Evolutionary conservation across 306 rosid genomes (phyloP), one percentile per base, ranked within the genome.

Genomic region (Prosopis cineraria): DNA sequence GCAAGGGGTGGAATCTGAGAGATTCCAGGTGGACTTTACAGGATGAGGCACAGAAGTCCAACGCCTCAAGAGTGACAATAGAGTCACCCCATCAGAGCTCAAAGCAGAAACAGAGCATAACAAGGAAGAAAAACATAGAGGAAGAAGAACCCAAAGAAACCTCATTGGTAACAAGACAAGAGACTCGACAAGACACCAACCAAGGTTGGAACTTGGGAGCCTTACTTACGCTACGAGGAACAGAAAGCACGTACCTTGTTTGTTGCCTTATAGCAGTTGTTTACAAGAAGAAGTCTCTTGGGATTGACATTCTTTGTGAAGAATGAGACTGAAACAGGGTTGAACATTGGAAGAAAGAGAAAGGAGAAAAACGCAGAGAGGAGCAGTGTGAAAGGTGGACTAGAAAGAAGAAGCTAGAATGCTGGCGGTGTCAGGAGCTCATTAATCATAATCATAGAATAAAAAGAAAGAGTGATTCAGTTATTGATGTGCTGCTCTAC

Each of bases 1-100:
- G 68, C 98, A 94, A 20, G 97, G 95, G 55, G 87, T 85, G 75
- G 91, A 84, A 83, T 89, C 77, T 52, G 90, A 89, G 16, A 80
- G 74, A 72, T 73, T 75, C 98, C 98, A 94, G 63, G 80, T 70
- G 6, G 91, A 85, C 48, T 55, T 78, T 4, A 90, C 68, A 77
- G 83, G 55, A 58, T 85, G 31, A 63, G 91, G 89, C 43, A 85
- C 68, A 7, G 20, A 60, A 8, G 83, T 80, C 90, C 98, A 93
- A 73, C 39, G 86, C 22, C 33, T 78, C 67, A 71, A n/a, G 52
- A 93, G 88, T 10, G 96, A 85, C 13, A 89, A 68, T 0, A 91
- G 81, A 33, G 88, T 58, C 27, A 83, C 11, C 66, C 98, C 98
- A 81, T 93, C 93, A 9, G 90, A 84, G 85, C 3, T 91, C 68